phyloP scores from a whole-genome alignment of 2,329 filamentous ascomycete species.

The Penicillium polonicum region DNA sequence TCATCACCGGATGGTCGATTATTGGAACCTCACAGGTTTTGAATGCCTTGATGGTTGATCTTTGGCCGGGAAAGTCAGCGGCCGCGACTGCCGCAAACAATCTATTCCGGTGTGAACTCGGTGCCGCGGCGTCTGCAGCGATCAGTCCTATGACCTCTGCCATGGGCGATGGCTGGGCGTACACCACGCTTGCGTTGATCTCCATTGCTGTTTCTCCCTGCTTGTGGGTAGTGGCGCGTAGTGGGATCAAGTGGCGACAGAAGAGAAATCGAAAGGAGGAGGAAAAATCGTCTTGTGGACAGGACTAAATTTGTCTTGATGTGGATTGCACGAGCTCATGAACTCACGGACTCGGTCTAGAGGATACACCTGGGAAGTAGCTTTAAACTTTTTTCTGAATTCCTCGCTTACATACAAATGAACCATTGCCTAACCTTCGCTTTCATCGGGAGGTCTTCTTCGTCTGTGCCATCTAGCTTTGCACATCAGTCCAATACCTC shows the following conservation, averaged over 20 bases:
- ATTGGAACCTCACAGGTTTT: slow-evolving; percentile 39
- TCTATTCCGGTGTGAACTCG: slow-evolving; percentile 41
- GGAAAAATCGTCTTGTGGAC: not conserved
- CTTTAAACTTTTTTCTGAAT: not conserved
- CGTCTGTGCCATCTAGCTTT: not conserved
- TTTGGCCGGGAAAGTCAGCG: slow-evolving; percentile 38
- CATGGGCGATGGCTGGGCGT: slow-evolving; percentile 45
- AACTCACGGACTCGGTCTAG: not conserved
- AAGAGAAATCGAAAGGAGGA: slow-evolving; percentile 15
- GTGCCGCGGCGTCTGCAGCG: slow-evolving; percentile 40
- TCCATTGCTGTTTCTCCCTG: slow-evolving; percentile 17
- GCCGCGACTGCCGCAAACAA: slow-evolving; percentile 45
- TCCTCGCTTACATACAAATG: not conserved
- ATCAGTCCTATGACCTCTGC: slow-evolving; percentile 40
- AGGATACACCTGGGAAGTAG: not conserved
- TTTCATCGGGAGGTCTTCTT: not conserved
- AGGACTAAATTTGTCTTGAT: not conserved
- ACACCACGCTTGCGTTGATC: slow-evolving; percentile 40
- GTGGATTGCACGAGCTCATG: not conserved
- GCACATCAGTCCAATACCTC: not conserved
- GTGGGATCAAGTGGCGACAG: slow-evolving; percentile 32
- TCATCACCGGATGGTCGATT: slow-evolving; percentile 37
- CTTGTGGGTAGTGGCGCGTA: slow-evolving; percentile 29
- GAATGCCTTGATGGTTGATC: slow-evolving; percentile 48
- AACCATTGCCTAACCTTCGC: not conserved